phyloP scores from a whole-genome alignment of 2,329 filamentous ascomycete species.

The Alternaria sp. region DNA sequence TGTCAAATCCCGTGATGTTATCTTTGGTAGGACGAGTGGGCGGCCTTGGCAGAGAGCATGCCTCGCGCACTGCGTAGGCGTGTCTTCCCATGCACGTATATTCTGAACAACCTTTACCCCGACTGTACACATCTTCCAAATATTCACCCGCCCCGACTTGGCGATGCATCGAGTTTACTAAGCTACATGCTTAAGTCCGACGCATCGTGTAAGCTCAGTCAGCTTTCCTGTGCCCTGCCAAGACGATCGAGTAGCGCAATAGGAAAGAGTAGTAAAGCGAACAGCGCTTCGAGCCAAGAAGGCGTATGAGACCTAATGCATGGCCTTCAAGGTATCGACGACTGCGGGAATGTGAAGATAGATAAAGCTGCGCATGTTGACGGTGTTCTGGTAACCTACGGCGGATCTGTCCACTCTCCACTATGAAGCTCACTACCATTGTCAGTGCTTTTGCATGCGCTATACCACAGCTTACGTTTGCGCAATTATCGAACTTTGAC shows the following conservation, averaged over 20 bases:
- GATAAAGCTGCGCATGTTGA: background rate
- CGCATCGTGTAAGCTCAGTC: background rate
- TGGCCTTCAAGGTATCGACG: background rate
- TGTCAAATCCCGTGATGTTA: too few species aligned
- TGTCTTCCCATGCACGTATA: rapidly evolving
- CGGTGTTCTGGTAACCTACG: background rate
- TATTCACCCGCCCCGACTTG: background rate
- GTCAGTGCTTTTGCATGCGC: background rate
- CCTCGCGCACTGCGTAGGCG: rapidly evolving
- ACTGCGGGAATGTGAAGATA: background rate
- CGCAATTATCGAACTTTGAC: background rate
- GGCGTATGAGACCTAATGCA: background rate
- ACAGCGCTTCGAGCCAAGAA: background rate
- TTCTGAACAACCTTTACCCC: background rate
- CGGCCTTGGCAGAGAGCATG: too few species aligned
- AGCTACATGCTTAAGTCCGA: background rate
- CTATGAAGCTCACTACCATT: background rate
- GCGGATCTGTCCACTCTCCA: rapidly evolving
- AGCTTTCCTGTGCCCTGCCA: background rate
- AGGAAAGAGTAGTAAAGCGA: background rate
- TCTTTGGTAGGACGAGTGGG: too few species aligned
- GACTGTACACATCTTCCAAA: background rate
- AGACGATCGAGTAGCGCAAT: background rate
- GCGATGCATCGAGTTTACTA: background rate
- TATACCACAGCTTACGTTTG: background rate